A percentile compares a stretch with the other conserved stretches of the same genome.
Conservation (phyloP, 306 rosid species). For the Purshia tridentata region DNA sequence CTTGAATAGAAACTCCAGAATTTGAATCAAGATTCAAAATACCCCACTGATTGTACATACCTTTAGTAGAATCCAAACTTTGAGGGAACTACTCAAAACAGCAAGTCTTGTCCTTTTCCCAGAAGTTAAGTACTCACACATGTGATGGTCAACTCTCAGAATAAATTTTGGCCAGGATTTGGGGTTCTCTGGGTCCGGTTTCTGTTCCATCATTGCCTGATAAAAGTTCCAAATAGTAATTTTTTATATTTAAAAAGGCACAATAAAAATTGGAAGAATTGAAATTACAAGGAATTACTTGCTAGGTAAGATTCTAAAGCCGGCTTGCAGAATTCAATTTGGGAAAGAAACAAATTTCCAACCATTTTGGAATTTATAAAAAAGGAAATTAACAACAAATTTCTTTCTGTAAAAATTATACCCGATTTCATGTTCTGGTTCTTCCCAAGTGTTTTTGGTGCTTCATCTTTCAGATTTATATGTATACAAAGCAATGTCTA, state of each 20-base stretch:
- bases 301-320: neutral
- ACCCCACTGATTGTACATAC: constrained; percentile 37
- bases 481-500: constrained; percentile 2
- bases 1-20: neutral
- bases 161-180: constrained; percentile 89
- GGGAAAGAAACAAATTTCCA: neutral
- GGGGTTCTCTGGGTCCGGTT: constrained; percentile 69
- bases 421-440: neutral
- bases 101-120: constrained; percentile 91
- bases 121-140: constrained; percentile 77
- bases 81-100: constrained; percentile 83
- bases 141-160: constrained; percentile 77
- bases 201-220: constrained; percentile 68
- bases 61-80: constrained; percentile 91
- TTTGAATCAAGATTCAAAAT: constrained; percentile 12
- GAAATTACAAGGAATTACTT: neutral
- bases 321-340: neutral
- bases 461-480: neutral
- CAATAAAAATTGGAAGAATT: neutral
- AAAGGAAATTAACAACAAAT: neutral
- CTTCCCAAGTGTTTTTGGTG: neutral
- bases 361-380: neutral
- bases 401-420: neutral
- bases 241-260: neutral
- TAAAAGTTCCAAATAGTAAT: neutral